Conservation (phyloP, 495 filamentous ascomycete genomes). For the Tuber melanosporum region DNA sequence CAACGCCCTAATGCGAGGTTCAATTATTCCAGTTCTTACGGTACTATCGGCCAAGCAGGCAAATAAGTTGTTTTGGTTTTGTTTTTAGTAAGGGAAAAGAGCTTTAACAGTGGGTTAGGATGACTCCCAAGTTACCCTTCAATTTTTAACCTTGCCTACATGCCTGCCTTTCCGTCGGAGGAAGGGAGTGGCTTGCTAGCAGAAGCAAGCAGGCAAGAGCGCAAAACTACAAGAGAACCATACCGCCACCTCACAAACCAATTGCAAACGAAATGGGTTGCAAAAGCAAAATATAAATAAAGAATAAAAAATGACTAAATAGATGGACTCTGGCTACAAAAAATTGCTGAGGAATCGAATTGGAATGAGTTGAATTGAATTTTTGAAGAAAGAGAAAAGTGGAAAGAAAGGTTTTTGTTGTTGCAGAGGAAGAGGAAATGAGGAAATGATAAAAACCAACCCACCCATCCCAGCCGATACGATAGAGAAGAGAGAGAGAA, state of each 20-base stretch:
- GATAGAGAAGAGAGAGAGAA: not conserved
- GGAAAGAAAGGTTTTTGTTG: not conserved
- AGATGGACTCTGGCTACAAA: not conserved
- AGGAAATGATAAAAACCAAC: constrained; percentile 6
- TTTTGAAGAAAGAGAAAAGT: not conserved
- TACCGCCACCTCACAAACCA: not conserved
- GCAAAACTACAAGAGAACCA: not conserved
- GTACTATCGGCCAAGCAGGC: not conserved
- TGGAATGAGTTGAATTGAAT: not conserved
- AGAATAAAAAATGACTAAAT: not conserved
- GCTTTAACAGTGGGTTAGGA: not conserved
- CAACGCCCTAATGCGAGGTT: not conserved
- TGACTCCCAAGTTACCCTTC: not conserved
- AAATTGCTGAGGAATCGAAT: not conserved
- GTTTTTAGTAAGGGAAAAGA: not conserved
- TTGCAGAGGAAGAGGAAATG: not conserved
- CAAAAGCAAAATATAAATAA: not conserved
- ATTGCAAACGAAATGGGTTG: not conserved
- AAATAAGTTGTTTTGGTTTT: not conserved
- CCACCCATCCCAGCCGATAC: constrained; percentile 5
- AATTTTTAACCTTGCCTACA: not conserved
- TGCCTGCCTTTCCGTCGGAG: not conserved
- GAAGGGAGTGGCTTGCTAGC: not conserved
- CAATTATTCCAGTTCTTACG: not conserved
- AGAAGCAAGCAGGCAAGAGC: not conserved